A percentile compares a stretch with the other conserved stretches of the same genome.
These are phyloP conservation scores for Hirsutella minnesotensis DNA, from an alignment of 2,329 filamentous ascomycete species.

Conservation along the genomic window DNA sequence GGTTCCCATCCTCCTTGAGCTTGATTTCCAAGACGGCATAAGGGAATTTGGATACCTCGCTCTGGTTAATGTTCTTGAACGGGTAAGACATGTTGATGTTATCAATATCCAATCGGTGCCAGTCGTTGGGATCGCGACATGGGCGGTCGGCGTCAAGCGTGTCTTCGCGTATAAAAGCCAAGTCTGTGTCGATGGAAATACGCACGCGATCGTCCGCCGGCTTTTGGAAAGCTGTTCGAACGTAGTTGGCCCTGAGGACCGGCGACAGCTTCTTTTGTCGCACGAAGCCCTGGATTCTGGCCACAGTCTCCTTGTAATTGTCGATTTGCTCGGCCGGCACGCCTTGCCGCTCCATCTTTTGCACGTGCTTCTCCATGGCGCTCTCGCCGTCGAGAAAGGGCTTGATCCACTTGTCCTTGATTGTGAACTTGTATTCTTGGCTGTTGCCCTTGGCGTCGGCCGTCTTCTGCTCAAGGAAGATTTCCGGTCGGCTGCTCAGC, in stretches of 20 bases:
- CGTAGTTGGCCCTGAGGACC: conserved; percentile 83
- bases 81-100: conserved; percentile 72
- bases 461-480: conserved; percentile 82
- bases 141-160: conserved; percentile 72
- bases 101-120: conserved; percentile 90
- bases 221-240: conserved; percentile 91
- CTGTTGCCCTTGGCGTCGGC: conserved; percentile 65
- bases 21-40: conserved; percentile 91
- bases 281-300: conserved; percentile 71
- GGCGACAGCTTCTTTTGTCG: conserved; percentile 68
- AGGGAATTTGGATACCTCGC: conserved; percentile 83
- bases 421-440: conserved; percentile 66
- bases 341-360: conserved; percentile 74
- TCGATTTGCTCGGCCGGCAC: conserved; percentile 54
- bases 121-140: conserved; percentile 76
- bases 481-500: conserved; percentile 63
- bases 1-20: conserved; percentile 52
- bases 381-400: conserved; percentile 79
- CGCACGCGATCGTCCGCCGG: conserved; percentile 82
- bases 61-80: conserved; percentile 77
- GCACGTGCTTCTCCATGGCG: conserved; percentile 79
- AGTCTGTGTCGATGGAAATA: conserved; percentile 83
- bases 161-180: conserved; percentile 75
- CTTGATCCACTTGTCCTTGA: conserved; percentile 92
- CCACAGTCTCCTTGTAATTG: conserved; percentile 58